Conservation (phyloP, 148 eudicot species). For the Rhododendron vialii region DNA sequence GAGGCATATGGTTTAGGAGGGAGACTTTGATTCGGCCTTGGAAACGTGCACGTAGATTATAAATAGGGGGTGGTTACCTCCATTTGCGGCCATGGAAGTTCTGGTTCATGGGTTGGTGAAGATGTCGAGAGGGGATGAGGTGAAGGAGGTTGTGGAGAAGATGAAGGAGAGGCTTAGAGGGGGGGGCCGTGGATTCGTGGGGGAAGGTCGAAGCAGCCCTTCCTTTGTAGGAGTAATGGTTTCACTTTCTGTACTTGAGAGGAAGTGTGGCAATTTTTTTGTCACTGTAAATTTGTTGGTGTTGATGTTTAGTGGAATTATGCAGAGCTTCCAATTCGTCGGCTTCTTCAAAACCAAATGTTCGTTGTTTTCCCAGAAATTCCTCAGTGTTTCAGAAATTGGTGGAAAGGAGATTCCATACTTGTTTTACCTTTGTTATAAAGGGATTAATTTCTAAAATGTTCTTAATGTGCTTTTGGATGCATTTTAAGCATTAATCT, state of each 20-base stretch:
- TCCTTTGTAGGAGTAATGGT: conserved; percentile 6
- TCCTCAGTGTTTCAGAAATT: background rate
- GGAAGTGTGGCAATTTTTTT: background rate
- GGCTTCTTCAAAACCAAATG: background rate
- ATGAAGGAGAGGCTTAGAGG: conserved; percentile 13
- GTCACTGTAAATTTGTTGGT: background rate
- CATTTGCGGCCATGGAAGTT: conserved; percentile 26
- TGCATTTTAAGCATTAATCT: background rate
- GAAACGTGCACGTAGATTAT: conserved; percentile 25
- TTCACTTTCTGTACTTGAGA: no score
- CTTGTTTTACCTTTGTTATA: background rate
- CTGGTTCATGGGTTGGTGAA: conserved; percentile 25
- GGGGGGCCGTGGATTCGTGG: no score
- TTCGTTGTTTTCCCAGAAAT: background rate
- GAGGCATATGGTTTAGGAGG: conserved; percentile 27
- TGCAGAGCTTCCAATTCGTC: background rate
- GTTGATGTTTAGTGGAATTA: background rate
- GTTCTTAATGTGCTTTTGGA: background rate
- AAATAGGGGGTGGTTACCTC: conserved; percentile 23
- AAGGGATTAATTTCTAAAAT: background rate
- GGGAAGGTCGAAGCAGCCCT: conserved; percentile 22
- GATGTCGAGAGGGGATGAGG: conserved; percentile 16
- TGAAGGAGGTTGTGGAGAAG: conserved; percentile 18
- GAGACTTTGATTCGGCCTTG: conserved; percentile 27
- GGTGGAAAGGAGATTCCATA: background rate